Evolutionary conservation across 345 rosid species (phyloP), one percentile per base, ranked within the genome.

Genomic region (Camelina sativa): DNA sequence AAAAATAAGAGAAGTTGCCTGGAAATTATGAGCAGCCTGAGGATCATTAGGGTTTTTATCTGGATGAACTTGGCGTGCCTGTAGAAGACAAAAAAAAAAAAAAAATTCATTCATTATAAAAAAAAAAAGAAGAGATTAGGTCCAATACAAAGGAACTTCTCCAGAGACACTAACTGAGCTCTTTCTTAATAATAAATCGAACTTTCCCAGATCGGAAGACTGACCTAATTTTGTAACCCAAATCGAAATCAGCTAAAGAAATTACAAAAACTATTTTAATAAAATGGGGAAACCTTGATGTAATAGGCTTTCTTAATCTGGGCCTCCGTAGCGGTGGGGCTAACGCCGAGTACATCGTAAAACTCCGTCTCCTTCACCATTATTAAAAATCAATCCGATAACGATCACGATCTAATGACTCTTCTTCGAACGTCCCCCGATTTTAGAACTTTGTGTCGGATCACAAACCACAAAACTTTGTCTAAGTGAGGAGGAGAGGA

Each of bases 51-150:
- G 99, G 75, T 91, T 95, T 73, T 92, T 95, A 83, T 95, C 99
- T 3, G 99, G 99, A 82, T 95, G 99, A 63, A 95, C 99, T 82
- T 92, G 89, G 6, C 99, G 89, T 44, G 99, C 99, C 99, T 95
- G 91, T 67, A 79, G 9, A 72, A 37, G 17, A 76, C 3, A 4
- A 75, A 73, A 17, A 48, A 7, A 50, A 51, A 3, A 52, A 19
- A 40, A 73, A 34, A 67, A 46, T n/a, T n/a, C n/a, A n/a, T n/a
- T n/a, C n/a, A n/a, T n/a, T n/a, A n/a, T n/a, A n/a, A n/a, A 41
- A 62, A 44, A 22, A 22, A 22, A 22, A 22, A 22, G 2, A n/a
- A n/a, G n/a, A n/a, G n/a, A n/a, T n/a, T n/a, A n/a, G n/a, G n/a
- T 20, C n/a, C 41, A 43, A 22, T 25, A 11, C 32, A 62, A 43